Evolutionary conservation across 371 early-diverging fungal genomes (phyloP).

Genomic region (Lichtheimia ramosa): DNA sequence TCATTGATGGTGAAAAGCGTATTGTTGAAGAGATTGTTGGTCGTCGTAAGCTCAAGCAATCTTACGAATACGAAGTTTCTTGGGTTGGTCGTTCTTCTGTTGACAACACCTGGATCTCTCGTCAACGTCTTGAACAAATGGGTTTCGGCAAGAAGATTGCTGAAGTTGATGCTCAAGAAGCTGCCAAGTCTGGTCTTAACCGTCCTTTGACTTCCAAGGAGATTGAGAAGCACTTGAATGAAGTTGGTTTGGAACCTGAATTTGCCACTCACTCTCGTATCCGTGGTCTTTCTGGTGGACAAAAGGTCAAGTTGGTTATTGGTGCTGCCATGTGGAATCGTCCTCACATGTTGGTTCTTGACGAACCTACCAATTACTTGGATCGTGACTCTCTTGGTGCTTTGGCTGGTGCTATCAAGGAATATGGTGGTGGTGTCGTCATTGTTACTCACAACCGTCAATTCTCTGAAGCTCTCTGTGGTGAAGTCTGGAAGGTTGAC

Average conservation of each 20-base stretch:
- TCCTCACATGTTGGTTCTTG: constrained; percentile 87
- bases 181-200: constrained; percentile 64
- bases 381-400: constrained; percentile 80
- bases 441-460: constrained; percentile 78
- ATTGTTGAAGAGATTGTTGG: constrained; percentile 60
- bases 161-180: constrained; percentile 65
- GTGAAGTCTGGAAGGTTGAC: constrained; percentile 78
- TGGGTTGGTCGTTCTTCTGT: constrained; percentile 62
- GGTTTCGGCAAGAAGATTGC: constrained; percentile 71
- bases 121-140: constrained; percentile 68
- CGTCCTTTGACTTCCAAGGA: constrained; percentile 67
- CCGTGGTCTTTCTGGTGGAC: constrained; percentile 87
- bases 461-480: constrained; percentile 70
- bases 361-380: constrained; percentile 89
- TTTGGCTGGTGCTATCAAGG: constrained; percentile 63
- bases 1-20: constrained; percentile 67
- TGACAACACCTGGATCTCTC: constrained; percentile 73
- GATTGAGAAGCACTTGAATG: constrained; percentile 70
- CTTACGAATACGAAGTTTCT: constrained; percentile 68
- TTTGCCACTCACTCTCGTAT: constrained; percentile 83
- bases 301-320: constrained; percentile 89
- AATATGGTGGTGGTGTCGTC: constrained; percentile 76
- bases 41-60: constrained; percentile 72
- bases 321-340: constrained; percentile 85
- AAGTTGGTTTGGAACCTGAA: constrained; percentile 71